Conservation (phyloP, 306 rosid genomes). For the Ochetophila trinervis region DNA sequence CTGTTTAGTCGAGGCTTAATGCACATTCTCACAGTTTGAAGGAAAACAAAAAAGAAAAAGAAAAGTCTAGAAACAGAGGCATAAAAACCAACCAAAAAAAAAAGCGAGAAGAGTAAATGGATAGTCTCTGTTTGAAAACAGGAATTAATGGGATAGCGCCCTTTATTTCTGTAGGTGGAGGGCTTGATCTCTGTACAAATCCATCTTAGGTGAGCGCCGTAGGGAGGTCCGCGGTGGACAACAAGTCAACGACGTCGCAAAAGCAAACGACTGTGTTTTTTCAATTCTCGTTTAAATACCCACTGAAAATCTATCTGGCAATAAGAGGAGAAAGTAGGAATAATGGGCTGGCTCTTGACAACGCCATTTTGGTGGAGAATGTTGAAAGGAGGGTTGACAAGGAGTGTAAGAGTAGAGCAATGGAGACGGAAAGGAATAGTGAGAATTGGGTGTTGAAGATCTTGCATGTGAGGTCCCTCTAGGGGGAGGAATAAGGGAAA, state of each 20-base stretch:
- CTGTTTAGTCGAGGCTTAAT: neutral
- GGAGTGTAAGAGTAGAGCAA: slow-evolving; percentile 19
- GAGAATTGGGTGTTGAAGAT: slow-evolving; percentile 82
- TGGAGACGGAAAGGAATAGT: slow-evolving; percentile 23
- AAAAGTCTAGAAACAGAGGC: too few species aligned
- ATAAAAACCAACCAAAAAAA: neutral
- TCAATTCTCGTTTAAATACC: slow-evolving; percentile 58
- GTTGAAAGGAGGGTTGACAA: slow-evolving; percentile 26
- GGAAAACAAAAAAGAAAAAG: neutral
- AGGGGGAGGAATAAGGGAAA: slow-evolving; percentile 45
- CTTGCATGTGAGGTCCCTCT: slow-evolving; percentile 56
- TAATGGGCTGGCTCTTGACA: slow-evolving; percentile 61
- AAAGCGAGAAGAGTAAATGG: slow-evolving; percentile 34
- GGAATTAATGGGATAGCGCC: slow-evolving; percentile 51
- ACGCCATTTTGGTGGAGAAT: slow-evolving; percentile 50
- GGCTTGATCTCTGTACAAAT: slow-evolving; percentile 50
- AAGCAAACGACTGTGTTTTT: slow-evolving; percentile 39
- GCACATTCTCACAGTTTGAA: neutral
- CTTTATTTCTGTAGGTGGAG: slow-evolving; percentile 47
- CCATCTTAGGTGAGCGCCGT: slow-evolving; percentile 43
- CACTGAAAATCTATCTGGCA: slow-evolving; percentile 66
- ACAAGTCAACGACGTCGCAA: slow-evolving; percentile 21
- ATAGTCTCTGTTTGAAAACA: slow-evolving; percentile 55
- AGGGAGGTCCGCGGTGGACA: slow-evolving; percentile 30
- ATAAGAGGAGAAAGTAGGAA: slow-evolving; percentile 24